Base-by-base conservation (phyloP, 768 basidiomycete genomes). In the Phanerochaete sordida region DNA sequence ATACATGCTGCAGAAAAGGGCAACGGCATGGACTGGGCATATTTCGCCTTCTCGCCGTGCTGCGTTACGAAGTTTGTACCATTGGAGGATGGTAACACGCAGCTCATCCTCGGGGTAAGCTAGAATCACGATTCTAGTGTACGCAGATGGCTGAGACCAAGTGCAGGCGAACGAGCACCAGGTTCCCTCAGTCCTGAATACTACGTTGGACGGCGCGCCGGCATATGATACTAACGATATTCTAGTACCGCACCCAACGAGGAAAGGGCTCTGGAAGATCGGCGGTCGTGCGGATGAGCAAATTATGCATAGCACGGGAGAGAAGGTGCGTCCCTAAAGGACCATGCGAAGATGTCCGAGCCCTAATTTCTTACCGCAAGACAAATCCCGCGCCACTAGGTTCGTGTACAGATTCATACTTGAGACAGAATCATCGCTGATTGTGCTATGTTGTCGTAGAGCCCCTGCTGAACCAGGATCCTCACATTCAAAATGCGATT, bases 221-320 rank as follows among this genome's bases (percentile, higher is more conserved):
- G 74, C 69, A 0, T 79, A 75, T 59, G 71, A 74, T 21, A 78
- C 77, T 0, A 73, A 69, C 33, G 80, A 80, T 57, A 69, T 81
- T 0, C 55, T 82, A 11, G 50, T 72, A 26, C 73, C 65, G 9
- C 79, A 82, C 64, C 79, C 80, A 3, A 72, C 70, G 0, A 73
- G 76, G 21, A 66, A 64, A 1, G 65, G 66, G 1, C 60, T 72
- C 28, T 80, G 71, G 68, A 75, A 69, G 55, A 62, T 81, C 1
- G 72, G 65, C 49, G 79, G 81, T 3, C 69, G 81, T 19, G 69
- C 66, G 3, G 80, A 81, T 57, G 80, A 81, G 54, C 79, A 80
- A 64, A 76, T 81, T 44, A 75, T 76, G 68, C 73, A 64, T 24
- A 57, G 35, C 43, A 74, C 66, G 1, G 72, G 72, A 27, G 72